These are phyloP conservation scores for Tetrapisispora fleetii DNA, from an alignment of 805 yeast genomes.

Conservation along the genomic window DNA sequence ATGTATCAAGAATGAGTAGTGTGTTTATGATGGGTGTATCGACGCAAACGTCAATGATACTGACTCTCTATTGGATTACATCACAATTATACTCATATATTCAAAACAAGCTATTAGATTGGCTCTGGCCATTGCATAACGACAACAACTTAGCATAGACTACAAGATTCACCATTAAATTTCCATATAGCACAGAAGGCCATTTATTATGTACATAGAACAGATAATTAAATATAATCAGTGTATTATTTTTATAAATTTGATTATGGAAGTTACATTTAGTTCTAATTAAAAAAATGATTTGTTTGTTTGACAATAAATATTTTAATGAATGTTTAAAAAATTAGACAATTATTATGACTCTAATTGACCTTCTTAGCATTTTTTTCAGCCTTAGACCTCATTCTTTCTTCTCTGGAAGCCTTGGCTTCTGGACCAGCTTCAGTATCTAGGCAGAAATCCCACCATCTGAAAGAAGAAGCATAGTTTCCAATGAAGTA, in stretches of 20 bases:
- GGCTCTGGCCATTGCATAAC: constrained; percentile 41
- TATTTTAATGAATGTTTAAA: background rate
- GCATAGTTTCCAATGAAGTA: constrained; percentile 94
- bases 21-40: constrained; percentile 76
- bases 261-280: background rate
- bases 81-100: constrained; percentile 68
- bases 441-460: constrained; percentile 76
- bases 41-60: constrained; percentile 76
- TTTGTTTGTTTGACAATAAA: background rate
- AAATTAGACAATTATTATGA: background rate
- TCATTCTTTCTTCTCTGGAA: constrained; percentile 59
- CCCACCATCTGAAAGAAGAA: constrained; percentile 95
- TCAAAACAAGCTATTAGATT: constrained; percentile 67
- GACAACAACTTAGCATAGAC: constrained; percentile 6
- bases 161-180: too few species aligned
- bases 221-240: background rate
- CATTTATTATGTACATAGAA: background rate
- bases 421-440: constrained; percentile 75
- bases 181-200: background rate
- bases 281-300: background rate
- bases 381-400: constrained; percentile 41
- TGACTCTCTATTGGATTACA: constrained; percentile 82
- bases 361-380: constrained; percentile 24
- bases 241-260: constrained; percentile 2
- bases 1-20: constrained; percentile 62